Evolutionary conservation across 352 stramenopile species (phyloP).

Genomic region (Thalassiosira ordinaria): DNA sequence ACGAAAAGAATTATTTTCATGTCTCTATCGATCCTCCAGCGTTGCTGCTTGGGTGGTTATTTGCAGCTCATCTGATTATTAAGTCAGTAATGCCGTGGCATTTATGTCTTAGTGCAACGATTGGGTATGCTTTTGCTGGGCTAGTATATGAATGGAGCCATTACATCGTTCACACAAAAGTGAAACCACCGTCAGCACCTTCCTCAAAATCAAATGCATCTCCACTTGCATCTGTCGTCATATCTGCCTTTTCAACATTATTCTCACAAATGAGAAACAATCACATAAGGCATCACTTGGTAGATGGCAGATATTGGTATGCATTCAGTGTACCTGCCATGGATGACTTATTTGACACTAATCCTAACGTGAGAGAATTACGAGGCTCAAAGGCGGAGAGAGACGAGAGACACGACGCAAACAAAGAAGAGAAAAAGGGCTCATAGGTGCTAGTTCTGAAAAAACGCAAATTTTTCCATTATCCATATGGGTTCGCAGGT

Average conservation of each 20-base stretch:
- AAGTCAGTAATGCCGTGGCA: constrained; percentile 54
- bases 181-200: constrained; percentile 37
- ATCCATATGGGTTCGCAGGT: too few relatives aligned
- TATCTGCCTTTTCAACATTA: constrained; percentile 14
- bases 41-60: constrained; percentile 66
- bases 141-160: constrained; percentile 77
- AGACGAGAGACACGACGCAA: constrained; percentile 4
- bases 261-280: constrained; percentile 63
- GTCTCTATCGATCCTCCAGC: constrained; percentile 69
- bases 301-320: constrained; percentile 70
- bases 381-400: constrained; percentile 1
- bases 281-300: constrained; percentile 69
- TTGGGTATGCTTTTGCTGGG: constrained; percentile 65
- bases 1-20: constrained; percentile 70
- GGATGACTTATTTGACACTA: constrained; percentile 73
- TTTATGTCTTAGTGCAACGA: constrained; percentile 56
- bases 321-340: constrained; percentile 65
- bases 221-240: constrained; percentile 13
- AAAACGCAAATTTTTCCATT: too few relatives aligned
- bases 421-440: too few relatives aligned
- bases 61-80: constrained; percentile 51
- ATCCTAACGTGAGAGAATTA: constrained; percentile 56
- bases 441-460: too few relatives aligned
- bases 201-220: constrained; percentile 4
- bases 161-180: constrained; percentile 76